Evolutionary conservation across 2,329 filamentous ascomycete species (phyloP).

Genomic region (Fusarium gaditjirri): DNA sequence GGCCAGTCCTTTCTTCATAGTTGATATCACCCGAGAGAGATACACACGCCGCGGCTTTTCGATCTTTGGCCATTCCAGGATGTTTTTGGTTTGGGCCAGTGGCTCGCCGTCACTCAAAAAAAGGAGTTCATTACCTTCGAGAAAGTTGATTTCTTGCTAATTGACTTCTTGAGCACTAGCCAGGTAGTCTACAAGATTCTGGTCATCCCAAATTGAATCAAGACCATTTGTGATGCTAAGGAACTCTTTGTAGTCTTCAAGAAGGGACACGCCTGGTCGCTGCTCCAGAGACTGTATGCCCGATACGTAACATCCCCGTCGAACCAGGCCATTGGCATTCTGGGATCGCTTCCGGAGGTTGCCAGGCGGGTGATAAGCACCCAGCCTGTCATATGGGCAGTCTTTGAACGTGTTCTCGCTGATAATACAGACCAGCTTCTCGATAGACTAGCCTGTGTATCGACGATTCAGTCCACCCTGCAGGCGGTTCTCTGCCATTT

Average conservation of each 20-base stretch:
- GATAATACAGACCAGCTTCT: no score
- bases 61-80: not conserved
- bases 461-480: no score
- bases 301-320: no score
- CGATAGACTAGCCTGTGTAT: no score
- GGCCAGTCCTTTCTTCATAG: not conserved
- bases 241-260: conserved; percentile 2
- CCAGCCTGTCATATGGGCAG: no score
- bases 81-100: not conserved
- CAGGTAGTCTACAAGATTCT: conserved; percentile 3
- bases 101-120: not conserved
- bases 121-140: not conserved
- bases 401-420: no score
- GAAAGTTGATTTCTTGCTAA: conserved; percentile 1
- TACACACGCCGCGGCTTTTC: not conserved
- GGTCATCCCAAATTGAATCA: conserved; percentile 2
- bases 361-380: no score
- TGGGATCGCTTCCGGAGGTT: no score
- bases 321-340: no score
- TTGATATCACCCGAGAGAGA: not conserved
- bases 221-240: not conserved
- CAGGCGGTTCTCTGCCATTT: no score
- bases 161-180: not conserved
- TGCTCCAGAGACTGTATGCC: not conserved
- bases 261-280: not conserved